Evolutionary conservation across 2,329 filamentous ascomycete genomes (phyloP).

Genomic region (Trichoderma simmonsii): DNA sequence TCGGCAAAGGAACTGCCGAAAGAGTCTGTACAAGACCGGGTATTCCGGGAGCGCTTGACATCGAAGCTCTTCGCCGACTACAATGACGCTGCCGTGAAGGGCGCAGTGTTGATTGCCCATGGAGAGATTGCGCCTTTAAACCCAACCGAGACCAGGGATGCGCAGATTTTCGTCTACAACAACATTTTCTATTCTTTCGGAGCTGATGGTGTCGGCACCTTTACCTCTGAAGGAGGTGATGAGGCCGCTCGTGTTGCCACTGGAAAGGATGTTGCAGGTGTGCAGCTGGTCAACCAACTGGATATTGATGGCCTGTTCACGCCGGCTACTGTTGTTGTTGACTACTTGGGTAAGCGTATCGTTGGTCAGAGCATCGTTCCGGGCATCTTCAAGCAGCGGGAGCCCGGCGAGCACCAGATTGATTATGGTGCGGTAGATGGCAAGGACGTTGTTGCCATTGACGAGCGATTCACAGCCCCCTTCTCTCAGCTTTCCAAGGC

Average conservation of each 20-base stretch:
- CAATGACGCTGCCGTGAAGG: conserved; percentile 88
- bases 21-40: conserved; percentile 89
- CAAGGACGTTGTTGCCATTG: conserved; percentile 88
- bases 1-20: conserved; percentile 92
- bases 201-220: conserved; percentile 94
- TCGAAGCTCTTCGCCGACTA: conserved; percentile 98
- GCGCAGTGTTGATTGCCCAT: conserved; percentile 85
- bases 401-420: conserved; percentile 96
- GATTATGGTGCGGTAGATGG: conserved; percentile 98
- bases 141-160: conserved; percentile 86
- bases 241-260: conserved; percentile 94
- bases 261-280: conserved; percentile 92
- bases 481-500: conserved; percentile 91
- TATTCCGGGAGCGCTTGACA: conserved; percentile 89
- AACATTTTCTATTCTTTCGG: conserved; percentile 99
- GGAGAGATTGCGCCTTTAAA: conserved; percentile 93
- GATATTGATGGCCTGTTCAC: conserved; percentile 94
- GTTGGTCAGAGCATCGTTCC: conserved; percentile 98
- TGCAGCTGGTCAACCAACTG: conserved; percentile 92
- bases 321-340: conserved; percentile 91
- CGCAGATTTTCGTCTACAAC: conserved; percentile 99
- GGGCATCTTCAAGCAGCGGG: conserved; percentile 97
- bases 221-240: conserved; percentile 92
- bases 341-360: conserved; percentile 95
- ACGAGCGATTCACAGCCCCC: conserved; percentile 76